Base-by-base conservation (phyloP, 495 filamentous ascomycete genomes). In the Penicillium simplicissimum region DNA sequence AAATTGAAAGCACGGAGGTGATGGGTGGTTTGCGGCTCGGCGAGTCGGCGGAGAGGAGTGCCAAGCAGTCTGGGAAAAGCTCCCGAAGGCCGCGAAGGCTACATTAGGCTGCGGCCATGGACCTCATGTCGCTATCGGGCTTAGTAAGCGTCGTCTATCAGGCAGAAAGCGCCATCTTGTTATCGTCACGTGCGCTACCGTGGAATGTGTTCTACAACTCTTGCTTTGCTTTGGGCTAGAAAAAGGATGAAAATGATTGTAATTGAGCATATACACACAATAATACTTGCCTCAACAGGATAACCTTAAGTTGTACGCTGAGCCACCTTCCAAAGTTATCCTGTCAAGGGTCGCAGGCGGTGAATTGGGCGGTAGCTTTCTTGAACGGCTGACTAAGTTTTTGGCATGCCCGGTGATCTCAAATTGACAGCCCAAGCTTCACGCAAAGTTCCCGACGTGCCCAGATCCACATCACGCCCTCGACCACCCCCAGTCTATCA, bases 61-160 rank as follows among this genome's bases (percentile, higher is more conserved):
- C 69, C 69, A 72, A 72, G 69, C 68, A 67, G 55, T 63, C 59
- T 36, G 35, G 52, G 62, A 70, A 69, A 70, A 66, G 60, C 59
- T 63, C 65, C 63, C n/a, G n/a, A n/a, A n/a, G n/a, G n/a, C n/a
- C 62, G 62, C 64, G 57, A 45, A 31, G 28, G 42, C 42, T 45
- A 23, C 17, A n/a, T 5, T n/a, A 6, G 37, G 13, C 37, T 38
- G 37, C 37, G 37, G 13, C 15, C 37, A 38, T n/a, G n/a, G n/a
- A n/a, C n/a, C n/a, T n/a, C n/a, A n/a, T 6, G n/a, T 15, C 4
- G 37, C 13, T 6, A 42, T 42, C 6, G 10, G 8, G 42, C 42
- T 45, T 23, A 45, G 42, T 45, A 45, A 45, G 42, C 5, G 14
- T 0, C 0, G 8, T 42, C 1, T n/a, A 15, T 15, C 42, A 1